Percentiles rank a stretch among this genome's conserved stretches.
Conservation (phyloP, 371 early-diverging fungal genomes). For the Smittium culicis region DNA sequence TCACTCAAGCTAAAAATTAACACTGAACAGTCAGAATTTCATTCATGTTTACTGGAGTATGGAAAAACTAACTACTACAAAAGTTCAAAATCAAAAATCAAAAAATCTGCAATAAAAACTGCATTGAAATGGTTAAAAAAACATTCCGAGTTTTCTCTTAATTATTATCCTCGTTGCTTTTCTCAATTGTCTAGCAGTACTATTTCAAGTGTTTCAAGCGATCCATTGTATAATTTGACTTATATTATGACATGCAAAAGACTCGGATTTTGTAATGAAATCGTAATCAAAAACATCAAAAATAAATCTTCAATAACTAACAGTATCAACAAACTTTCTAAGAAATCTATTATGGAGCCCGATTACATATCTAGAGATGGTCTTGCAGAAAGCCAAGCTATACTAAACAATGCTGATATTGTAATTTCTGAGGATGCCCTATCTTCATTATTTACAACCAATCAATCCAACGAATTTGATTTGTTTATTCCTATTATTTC, state of each 20-base stretch:
- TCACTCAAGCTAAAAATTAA: neutral
- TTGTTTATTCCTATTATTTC: neutral
- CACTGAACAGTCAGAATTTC: neutral
- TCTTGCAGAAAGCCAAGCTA: neutral
- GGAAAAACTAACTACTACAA: neutral
- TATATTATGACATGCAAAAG: neutral
- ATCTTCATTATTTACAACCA: neutral
- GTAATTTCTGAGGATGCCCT: conserved; percentile 11
- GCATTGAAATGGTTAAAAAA: neutral
- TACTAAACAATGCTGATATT: neutral
- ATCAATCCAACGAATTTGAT: neutral
- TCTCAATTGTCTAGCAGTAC: neutral
- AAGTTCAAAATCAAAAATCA: neutral
- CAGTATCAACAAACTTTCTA: neutral
- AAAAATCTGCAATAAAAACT: neutral
- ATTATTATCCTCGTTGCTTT: neutral
- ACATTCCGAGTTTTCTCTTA: neutral
- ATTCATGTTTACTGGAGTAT: neutral
- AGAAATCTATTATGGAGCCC: neutral
- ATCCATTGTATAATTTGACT: neutral
- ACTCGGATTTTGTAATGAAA: neutral
- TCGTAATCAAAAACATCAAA: neutral
- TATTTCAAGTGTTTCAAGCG: neutral
- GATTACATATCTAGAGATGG: neutral
- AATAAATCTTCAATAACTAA: neutral